Percentiles rank a stretch among this genome's conserved stretches.
Evolutionary conservation across 805 yeast genomes (phyloP).

Genomic region (Torulaspora gathmanii): DNA sequence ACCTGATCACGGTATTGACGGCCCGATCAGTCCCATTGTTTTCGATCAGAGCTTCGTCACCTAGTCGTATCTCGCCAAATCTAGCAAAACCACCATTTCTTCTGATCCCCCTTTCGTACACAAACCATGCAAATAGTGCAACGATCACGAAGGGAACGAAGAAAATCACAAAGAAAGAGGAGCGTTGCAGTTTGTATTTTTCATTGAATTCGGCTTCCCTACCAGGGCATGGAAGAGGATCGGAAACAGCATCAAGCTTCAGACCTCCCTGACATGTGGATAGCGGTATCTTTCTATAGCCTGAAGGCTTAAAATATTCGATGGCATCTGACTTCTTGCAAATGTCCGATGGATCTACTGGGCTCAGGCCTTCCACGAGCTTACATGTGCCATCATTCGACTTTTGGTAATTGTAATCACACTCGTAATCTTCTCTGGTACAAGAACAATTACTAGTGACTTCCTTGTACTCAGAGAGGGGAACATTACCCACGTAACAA

Average conservation of each 20-base stretch:
- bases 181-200: constrained; percentile 52
- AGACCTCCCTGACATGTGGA: constrained; percentile 84
- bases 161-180: constrained; percentile 49
- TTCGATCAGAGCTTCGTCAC: constrained; percentile 65
- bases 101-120: constrained; percentile 76
- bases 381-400: constrained; percentile 79
- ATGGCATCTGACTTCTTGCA: constrained; percentile 55
- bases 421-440: constrained; percentile 82
- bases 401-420: constrained; percentile 79
- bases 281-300: constrained; percentile 80
- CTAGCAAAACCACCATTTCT: constrained; percentile 70
- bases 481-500: constrained; percentile 63
- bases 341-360: constrained; percentile 57
- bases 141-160: constrained; percentile 52
- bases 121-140: constrained; percentile 56
- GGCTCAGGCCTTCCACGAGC: constrained; percentile 66
- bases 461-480: constrained; percentile 53
- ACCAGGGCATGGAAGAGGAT: constrained; percentile 81
- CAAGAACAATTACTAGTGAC: constrained; percentile 70
- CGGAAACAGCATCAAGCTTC: constrained; percentile 55
- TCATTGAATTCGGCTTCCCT: constrained; percentile 57
- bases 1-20: constrained; percentile 53
- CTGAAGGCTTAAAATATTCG: constrained; percentile 85
- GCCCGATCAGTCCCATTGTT: constrained; percentile 55
- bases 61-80: constrained; percentile 83